phyloP scores from a whole-genome alignment of 108 stramenopile genomes.

The Skeletonema tropicum region DNA sequence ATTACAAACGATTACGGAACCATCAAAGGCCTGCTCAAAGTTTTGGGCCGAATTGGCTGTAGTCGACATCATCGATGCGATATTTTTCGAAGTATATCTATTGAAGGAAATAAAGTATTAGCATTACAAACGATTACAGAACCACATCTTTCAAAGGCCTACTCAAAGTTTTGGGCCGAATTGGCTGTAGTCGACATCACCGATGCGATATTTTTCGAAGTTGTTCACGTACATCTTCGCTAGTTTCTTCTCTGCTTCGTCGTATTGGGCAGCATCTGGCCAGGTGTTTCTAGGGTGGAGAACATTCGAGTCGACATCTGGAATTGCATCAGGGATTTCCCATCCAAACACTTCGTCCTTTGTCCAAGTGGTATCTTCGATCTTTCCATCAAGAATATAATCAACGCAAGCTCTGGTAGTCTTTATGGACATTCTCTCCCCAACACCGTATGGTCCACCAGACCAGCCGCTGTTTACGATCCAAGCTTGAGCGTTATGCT shows the following conservation, averaged over 20 bases:
- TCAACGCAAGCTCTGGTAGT: slow-evolving; percentile 94
- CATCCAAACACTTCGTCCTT: slow-evolving; percentile 92
- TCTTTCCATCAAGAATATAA: slow-evolving; percentile 94
- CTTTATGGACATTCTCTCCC: slow-evolving; percentile 96
- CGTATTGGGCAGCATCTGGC: slow-evolving; percentile 88
- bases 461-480: slow-evolving; percentile 98
- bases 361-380: slow-evolving; percentile 76
- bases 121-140: not conserved
- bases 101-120: not conserved
- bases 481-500: slow-evolving; percentile 89
- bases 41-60: slow-evolving; percentile 86
- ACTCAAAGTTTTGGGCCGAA: slow-evolving; percentile 81
- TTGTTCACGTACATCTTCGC: slow-evolving; percentile 94
- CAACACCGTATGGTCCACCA: slow-evolving; percentile 94
- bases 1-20: not conserved
- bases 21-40: slow-evolving; percentile 44
- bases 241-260: slow-evolving; percentile 83
- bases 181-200: slow-evolving; percentile 80
- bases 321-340: slow-evolving; percentile 85
- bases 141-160: too few species aligned
- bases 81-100: slow-evolving; percentile 97
- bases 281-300: slow-evolving; percentile 92
- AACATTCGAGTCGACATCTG: slow-evolving; percentile 77
- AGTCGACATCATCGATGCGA: slow-evolving; percentile 78
- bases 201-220: slow-evolving; percentile 91